Conservation (phyloP, 345 rosid species). For the Bruguiera parviflora region DNA sequence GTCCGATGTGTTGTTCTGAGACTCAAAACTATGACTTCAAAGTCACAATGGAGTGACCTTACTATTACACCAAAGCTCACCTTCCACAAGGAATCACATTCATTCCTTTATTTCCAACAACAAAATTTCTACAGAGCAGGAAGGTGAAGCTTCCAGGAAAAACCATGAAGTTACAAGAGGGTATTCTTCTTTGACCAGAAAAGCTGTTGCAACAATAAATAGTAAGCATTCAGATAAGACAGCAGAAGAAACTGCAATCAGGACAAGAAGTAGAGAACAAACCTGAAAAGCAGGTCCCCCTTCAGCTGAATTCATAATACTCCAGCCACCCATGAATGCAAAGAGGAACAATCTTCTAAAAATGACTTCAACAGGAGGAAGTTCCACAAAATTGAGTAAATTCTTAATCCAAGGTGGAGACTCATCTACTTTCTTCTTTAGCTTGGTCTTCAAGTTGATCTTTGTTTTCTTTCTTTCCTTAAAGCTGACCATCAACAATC, state of each 20-base stretch:
- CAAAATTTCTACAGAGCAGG: not conserved
- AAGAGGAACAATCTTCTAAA: conserved; percentile 91
- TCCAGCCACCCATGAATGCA: conserved; percentile 99
- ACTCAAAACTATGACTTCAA: no score
- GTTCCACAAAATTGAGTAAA: conserved; percentile 73
- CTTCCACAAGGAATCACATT: no score
- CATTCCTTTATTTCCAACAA: not conserved
- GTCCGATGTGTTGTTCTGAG: no score
- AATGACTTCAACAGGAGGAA: conserved; percentile 73
- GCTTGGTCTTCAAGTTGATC: conserved; percentile 71
- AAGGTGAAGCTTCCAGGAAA: not conserved
- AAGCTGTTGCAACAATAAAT: not conserved
- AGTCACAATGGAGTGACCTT: no score
- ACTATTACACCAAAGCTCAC: no score
- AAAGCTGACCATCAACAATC: conserved; percentile 77
- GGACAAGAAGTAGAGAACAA: conserved; percentile 22
- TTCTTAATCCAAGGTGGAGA: conserved; percentile 88
- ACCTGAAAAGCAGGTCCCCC: conserved; percentile 99
- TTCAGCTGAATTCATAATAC: conserved; percentile 93
- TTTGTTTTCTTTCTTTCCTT: conserved; percentile 71
- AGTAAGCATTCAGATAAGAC: not conserved
- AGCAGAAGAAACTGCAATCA: not conserved
- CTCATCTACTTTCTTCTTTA: conserved; percentile 92
- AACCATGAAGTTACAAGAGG: not conserved
- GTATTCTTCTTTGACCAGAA: not conserved